Conservation (phyloP, 2,329 filamentous ascomycete genomes). For the Pyricularia sp. region DNA sequence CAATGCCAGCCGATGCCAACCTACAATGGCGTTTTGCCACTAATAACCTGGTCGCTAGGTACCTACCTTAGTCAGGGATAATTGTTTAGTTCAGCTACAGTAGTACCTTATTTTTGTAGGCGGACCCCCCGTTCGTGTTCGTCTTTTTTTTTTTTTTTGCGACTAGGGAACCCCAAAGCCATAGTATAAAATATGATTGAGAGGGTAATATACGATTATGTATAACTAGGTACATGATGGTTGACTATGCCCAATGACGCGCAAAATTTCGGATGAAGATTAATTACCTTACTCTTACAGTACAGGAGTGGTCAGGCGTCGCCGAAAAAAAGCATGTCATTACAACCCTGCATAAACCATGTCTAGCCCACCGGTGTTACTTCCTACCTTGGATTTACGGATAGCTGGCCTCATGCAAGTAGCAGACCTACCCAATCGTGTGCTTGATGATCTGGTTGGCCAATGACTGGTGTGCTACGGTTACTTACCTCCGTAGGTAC, state of each 20-base stretch:
- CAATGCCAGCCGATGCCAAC: not conserved
- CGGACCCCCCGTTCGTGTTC: not conserved
- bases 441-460: too few species aligned
- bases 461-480: too few species aligned
- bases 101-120: not conserved
- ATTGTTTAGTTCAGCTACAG: not conserved
- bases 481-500: too few species aligned
- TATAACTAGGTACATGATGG: not conserved
- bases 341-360: not conserved
- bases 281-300: not conserved
- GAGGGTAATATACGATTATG: not conserved
- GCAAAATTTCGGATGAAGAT: not conserved
- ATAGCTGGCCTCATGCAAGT: not conserved
- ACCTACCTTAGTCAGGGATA: not conserved
- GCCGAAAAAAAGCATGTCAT: not conserved
- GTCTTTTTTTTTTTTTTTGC: not conserved
- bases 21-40: not conserved
- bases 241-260: not conserved
- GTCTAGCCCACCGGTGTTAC: not conserved
- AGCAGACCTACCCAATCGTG: not conserved
- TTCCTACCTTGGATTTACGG: too few species aligned
- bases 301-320: not conserved
- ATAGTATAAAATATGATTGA: not conserved
- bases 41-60: not conserved
- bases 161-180: not conserved